A percentile compares a stretch with the other conserved stretches of the same genome.
phyloP scores from a whole-genome alignment of 202 grass and related monocot genomes.

The Setaria italica region DNA sequence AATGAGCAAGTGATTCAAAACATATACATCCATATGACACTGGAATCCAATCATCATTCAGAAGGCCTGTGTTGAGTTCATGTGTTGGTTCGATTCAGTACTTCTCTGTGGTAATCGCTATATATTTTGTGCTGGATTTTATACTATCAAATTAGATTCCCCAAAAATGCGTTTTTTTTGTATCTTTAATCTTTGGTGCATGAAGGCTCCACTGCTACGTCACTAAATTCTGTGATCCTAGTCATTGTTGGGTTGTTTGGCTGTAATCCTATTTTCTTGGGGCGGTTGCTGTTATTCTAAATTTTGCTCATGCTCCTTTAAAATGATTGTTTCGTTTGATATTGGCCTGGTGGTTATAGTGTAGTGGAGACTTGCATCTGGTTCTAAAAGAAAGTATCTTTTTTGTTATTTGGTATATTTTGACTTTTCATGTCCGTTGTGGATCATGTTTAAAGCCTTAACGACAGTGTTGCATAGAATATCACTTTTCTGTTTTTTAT shows the following conservation, averaged over 20 bases:
- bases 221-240: not conserved
- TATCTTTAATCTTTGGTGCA: not conserved
- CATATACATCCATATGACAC: not conserved
- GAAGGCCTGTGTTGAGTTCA: not conserved
- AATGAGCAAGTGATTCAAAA: not conserved
- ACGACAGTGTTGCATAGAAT: not conserved
- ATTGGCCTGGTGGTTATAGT: not conserved
- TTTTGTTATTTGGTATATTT: not conserved
- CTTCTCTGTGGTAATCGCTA: not conserved
- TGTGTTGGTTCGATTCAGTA: not conserved
- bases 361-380: slow-evolving; percentile 25
- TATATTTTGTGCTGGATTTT: not conserved
- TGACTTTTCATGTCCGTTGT: not conserved
- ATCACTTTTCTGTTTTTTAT: not conserved
- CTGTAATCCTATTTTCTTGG: not conserved
- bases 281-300: not conserved
- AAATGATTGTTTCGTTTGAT: slow-evolving; percentile 10
- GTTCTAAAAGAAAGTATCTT: slow-evolving; percentile 17
- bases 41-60: not conserved
- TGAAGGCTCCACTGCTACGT: not conserved
- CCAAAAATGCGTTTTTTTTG: not conserved
- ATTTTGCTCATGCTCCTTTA: not conserved
- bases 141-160: not conserved
- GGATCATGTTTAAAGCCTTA: not conserved
- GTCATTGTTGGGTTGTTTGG: slow-evolving; percentile 11